phyloP scores from a whole-genome alignment of 306 rosid genomes.

The Heteromeles arbutifolia region DNA sequence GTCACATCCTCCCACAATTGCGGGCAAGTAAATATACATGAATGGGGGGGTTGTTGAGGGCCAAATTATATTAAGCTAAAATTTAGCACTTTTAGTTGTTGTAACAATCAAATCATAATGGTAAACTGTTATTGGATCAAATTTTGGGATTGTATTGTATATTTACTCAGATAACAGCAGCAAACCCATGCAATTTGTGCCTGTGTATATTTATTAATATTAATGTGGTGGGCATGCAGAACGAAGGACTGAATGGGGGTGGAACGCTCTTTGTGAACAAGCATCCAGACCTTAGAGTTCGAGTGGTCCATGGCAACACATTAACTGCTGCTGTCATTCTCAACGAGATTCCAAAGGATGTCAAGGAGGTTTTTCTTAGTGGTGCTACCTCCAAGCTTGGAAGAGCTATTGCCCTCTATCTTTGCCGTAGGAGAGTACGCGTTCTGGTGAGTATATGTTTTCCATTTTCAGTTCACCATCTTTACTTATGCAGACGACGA shows the following conservation, averaged over 20 bases:
- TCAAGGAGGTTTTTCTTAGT: constrained; percentile 71
- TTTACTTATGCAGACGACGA: background rate
- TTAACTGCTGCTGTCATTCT: constrained; percentile 94
- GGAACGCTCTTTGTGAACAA: constrained; percentile 94
- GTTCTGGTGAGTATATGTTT: constrained; percentile 55
- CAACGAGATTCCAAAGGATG: constrained; percentile 63
- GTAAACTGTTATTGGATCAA: background rate
- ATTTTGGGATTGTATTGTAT: no score
- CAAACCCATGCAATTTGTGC: no score
- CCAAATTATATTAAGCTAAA: no score
- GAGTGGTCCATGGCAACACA: constrained; percentile 98
- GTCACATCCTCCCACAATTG: background rate
- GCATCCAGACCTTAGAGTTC: constrained; percentile 76
- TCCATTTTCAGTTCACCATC: background rate
- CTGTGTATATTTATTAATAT: background rate
- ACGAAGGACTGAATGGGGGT: constrained; percentile 86
- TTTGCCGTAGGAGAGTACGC: constrained; percentile 71
- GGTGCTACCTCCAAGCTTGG: constrained; percentile 99
- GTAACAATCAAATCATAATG: no score
- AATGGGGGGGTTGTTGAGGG: background rate
- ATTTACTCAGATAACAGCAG: no score
- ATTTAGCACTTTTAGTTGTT: no score
- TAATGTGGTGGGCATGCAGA: constrained; percentile 33
- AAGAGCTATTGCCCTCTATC: constrained; percentile 93
- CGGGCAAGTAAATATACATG: background rate